phyloP scores from a whole-genome alignment of 257 asterid genomes.

The Echites panduratus region DNA sequence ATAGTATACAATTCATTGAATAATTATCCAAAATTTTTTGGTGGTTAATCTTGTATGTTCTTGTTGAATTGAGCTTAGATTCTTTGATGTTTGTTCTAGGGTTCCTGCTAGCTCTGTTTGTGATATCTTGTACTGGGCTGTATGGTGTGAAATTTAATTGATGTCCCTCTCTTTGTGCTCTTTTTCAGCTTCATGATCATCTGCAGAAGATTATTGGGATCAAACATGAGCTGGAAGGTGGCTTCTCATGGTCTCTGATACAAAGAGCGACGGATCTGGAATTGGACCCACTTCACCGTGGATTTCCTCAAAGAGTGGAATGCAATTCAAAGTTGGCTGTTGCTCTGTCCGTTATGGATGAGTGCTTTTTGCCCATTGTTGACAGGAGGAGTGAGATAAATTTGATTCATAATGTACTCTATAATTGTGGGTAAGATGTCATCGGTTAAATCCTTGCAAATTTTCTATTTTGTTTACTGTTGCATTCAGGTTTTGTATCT shows the following conservation, averaged over 20 bases:
- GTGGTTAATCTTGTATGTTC: background rate
- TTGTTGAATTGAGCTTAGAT: background rate
- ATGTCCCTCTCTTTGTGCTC: constrained; percentile 13
- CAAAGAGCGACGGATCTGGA: constrained; percentile 61
- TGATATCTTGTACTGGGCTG: background rate
- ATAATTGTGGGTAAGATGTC: constrained; percentile 81
- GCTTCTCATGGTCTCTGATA: constrained; percentile 88
- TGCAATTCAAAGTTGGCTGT: constrained; percentile 95
- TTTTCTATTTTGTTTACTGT: background rate
- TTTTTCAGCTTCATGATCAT: constrained; percentile 64
- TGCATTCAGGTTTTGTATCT: background rate
- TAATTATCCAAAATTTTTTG: background rate
- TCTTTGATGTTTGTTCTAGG: background rate
- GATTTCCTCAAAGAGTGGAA: constrained; percentile 72
- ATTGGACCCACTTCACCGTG: constrained; percentile 53
- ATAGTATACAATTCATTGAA: background rate
- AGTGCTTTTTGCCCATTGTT: constrained; percentile 85
- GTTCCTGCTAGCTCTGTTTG: constrained; percentile 6
- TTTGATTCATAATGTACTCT: constrained; percentile 69
- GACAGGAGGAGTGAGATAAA: constrained; percentile 90
- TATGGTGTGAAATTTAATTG: background rate
- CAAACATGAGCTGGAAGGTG: constrained; percentile 82
- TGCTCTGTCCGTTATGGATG: constrained; percentile 80
- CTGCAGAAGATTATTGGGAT: constrained; percentile 79
- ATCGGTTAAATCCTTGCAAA: constrained; percentile 13